A percentile compares a stretch with the other conserved stretches of the same genome.
These are phyloP conservation scores for Mortierella hygrophila DNA, from an alignment of 192 early-diverging fungal genomes.

Conservation along the genomic window DNA sequence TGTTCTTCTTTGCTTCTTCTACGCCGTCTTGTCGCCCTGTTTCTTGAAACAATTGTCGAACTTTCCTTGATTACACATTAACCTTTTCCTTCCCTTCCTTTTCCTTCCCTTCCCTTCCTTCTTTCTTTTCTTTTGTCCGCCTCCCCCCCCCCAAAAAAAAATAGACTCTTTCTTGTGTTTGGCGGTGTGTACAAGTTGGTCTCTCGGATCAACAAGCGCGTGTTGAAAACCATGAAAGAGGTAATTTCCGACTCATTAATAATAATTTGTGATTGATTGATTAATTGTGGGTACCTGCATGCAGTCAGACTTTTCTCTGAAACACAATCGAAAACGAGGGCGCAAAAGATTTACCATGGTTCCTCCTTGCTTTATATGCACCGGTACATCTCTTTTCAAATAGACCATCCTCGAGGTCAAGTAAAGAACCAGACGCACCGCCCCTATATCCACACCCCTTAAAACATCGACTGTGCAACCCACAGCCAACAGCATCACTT, in stretches of 20 bases:
- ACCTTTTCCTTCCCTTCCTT: not conserved
- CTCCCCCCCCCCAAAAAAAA: not conserved
- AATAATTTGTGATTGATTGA: not conserved
- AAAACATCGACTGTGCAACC: not conserved
- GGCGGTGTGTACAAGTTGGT: conserved; percentile 18
- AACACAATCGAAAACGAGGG: not conserved
- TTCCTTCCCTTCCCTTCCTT: not conserved
- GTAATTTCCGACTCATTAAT: conserved; percentile 8
- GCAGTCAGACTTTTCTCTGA: not conserved
- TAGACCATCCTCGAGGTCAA: conserved; percentile 48
- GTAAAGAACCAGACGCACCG: not conserved
- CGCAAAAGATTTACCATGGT: not conserved
- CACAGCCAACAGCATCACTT: not conserved
- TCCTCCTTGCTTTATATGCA: not conserved
- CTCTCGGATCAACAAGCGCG: not conserved
- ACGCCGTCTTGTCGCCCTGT: not conserved
- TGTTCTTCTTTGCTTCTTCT: not conserved
- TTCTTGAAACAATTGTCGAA: not conserved
- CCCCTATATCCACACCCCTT: not conserved
- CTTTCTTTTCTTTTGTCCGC: conserved; percentile 4
- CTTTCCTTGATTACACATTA: not conserved
- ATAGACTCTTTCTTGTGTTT: conserved; percentile 17
- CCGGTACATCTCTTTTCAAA: not conserved
- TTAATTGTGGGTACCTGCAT: too few species aligned
- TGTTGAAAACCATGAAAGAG: conserved; percentile 31